Evolutionary conservation across 148 eudicot genomes (phyloP).

Genomic region (Simmondsia chinensis): DNA sequence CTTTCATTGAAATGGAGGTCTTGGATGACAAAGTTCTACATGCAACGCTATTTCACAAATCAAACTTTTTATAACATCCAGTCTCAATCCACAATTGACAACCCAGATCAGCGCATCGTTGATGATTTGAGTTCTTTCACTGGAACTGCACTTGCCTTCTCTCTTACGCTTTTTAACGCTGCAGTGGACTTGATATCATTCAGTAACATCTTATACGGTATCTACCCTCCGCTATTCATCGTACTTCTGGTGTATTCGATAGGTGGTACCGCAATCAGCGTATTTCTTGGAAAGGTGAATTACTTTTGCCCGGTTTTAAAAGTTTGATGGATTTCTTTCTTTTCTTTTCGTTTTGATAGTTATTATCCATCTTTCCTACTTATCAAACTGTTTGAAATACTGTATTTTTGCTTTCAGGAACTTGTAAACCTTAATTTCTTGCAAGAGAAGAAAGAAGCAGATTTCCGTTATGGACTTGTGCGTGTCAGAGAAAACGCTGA

Average conservation of each 20-base stretch:
- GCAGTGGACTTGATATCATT: conserved; percentile 80
- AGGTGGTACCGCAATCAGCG: conserved; percentile 77
- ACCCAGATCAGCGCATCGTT: conserved; percentile 94
- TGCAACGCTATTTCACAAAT: conserved; percentile 71
- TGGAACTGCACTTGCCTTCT: conserved; percentile 75
- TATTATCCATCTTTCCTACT: not conserved
- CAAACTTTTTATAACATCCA: conserved; percentile 78
- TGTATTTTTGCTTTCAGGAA: conserved; percentile 34
- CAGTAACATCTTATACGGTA: conserved; percentile 78
- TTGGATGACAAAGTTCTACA: conserved; percentile 88
- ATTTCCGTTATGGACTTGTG: conserved; percentile 90
- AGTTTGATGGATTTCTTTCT: too few relatives aligned
- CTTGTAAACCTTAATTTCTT: conserved; percentile 66
- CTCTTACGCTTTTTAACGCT: conserved; percentile 80
- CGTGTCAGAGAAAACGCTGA: conserved; percentile 95
- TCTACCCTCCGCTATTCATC: conserved; percentile 82
- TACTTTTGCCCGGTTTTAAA: too few relatives aligned
- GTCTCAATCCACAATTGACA: conserved; percentile 81
- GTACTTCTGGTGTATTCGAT: conserved; percentile 74
- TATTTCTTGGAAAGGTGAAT: conserved; percentile 79
- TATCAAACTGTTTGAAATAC: conserved; percentile 4
- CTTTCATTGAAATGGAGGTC: conserved; percentile 92
- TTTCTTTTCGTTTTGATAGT: not conserved
- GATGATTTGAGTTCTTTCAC: conserved; percentile 92
- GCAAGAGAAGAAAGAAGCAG: conserved; percentile 96